phyloP scores from a whole-genome alignment of 2,329 filamentous ascomycete genomes.

The Colletotrichum karsti region DNA sequence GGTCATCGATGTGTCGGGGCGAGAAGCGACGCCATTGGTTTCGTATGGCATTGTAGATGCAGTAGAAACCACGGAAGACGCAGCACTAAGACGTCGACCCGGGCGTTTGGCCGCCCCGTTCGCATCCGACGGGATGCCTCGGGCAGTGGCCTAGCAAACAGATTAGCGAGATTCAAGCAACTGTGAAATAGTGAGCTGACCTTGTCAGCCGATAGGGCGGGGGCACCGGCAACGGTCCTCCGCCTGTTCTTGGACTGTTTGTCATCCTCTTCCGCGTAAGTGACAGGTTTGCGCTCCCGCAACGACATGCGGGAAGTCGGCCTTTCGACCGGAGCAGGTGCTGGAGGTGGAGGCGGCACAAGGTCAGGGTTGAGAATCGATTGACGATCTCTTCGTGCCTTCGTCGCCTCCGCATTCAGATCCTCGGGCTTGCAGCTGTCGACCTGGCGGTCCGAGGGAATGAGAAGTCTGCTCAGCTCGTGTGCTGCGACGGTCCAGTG shows the following conservation, averaged over 20 bases:
- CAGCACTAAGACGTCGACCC: slow-evolving; percentile 59
- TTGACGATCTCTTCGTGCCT: slow-evolving; percentile 71
- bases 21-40: slow-evolving; percentile 5
- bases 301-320: slow-evolving; percentile 74
- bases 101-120: slow-evolving; percentile 40
- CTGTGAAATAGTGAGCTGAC: slow-evolving; percentile 33
- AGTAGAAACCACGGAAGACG: slow-evolving; percentile 44
- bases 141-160: slow-evolving; percentile 40
- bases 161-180: slow-evolving; percentile 21
- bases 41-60: background rate
- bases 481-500: slow-evolving; percentile 86
- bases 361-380: slow-evolving; percentile 53
- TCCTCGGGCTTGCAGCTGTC: slow-evolving; percentile 82
- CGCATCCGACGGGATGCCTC: slow-evolving; percentile 35
- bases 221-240: slow-evolving; percentile 66
- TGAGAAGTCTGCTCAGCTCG: slow-evolving; percentile 83
- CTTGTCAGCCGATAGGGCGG: slow-evolving; percentile 55
- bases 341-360: slow-evolving; percentile 34
- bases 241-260: slow-evolving; percentile 57
- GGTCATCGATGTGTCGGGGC: slow-evolving; percentile 47
- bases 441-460: slow-evolving; percentile 79
- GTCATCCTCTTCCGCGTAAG: slow-evolving; percentile 57
- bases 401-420: slow-evolving; percentile 73
- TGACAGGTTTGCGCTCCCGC: slow-evolving; percentile 70
- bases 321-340: slow-evolving; percentile 41